Evolutionary conservation across 2,329 filamentous ascomycete species (phyloP).

Genomic region (Apiospora koreana): DNA sequence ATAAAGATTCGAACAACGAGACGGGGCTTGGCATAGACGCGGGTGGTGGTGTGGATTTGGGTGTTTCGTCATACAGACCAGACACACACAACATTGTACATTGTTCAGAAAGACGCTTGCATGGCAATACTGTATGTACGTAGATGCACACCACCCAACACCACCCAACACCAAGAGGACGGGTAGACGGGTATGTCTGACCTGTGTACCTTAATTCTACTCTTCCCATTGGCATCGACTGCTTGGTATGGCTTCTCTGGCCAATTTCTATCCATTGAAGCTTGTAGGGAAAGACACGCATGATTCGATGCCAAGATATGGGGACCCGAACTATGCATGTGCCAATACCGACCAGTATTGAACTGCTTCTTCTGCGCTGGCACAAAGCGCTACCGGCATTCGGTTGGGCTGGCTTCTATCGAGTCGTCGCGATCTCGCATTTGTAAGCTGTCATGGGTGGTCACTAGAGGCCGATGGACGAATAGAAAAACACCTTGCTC

Average conservation of each 20-base stretch:
- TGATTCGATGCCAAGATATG: not conserved
- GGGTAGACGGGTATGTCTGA: not conserved
- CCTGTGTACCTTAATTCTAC: not conserved
- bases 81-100: too few relatives aligned
- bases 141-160: not conserved
- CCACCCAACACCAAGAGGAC: not conserved
- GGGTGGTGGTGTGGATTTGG: not conserved
- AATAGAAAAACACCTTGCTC: not conserved
- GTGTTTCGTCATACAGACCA: slow-evolving; percentile 2
- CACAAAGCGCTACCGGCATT: not conserved
- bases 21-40: slow-evolving; percentile 3
- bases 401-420: not conserved
- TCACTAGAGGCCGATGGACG: not conserved
- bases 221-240: not conserved
- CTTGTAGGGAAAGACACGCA: not conserved
- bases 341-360: not conserved
- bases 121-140: not conserved
- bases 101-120: not conserved
- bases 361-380: not conserved
- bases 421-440: not conserved
- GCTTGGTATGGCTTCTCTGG: not conserved
- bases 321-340: not conserved
- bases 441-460: not conserved
- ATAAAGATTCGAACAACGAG: not conserved
- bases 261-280: not conserved